These are phyloP conservation scores for Mortierella sp. DNA, from an alignment of 371 early-diverging fungal genomes.

Conservation along the genomic window DNA sequence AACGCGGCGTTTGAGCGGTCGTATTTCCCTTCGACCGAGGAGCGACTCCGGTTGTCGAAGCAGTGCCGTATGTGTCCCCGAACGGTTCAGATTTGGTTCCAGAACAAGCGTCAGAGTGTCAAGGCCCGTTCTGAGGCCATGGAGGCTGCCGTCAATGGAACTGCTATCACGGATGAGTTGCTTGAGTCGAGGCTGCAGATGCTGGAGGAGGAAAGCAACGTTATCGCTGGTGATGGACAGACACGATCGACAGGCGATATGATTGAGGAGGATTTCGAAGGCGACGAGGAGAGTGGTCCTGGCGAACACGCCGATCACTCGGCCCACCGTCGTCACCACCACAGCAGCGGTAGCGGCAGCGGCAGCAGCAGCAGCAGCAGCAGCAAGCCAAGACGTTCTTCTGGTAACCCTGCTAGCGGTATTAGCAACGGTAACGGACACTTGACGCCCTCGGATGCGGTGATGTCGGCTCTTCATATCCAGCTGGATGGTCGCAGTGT, in stretches of 20 bases:
- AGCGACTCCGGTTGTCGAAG: conserved; percentile 87
- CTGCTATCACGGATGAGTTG: conserved; percentile 7
- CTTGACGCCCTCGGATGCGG: conserved; percentile 46
- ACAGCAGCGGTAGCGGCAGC: neutral
- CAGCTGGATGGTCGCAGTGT: conserved; percentile 56
- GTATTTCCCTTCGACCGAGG: conserved; percentile 77
- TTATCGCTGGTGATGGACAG: conserved; percentile 26
- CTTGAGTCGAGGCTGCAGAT: conserved; percentile 19
- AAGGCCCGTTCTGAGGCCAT: conserved; percentile 60
- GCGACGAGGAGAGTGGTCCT: conserved; percentile 1
- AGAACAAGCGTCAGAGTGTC: conserved; percentile 85
- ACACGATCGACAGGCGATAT: conserved; percentile 39
- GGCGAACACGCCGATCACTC: neutral
- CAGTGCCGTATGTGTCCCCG: conserved; percentile 92
- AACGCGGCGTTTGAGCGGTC: conserved; percentile 69
- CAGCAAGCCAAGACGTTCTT: neutral
- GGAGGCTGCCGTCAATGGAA: conserved; percentile 42
- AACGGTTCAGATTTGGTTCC: conserved; percentile 96
- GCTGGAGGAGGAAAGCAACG: conserved; percentile 2
- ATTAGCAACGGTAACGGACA: conserved; percentile 22
- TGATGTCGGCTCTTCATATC: conserved; percentile 52
- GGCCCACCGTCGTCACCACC: neutral
- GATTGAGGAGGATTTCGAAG: conserved; percentile 20
- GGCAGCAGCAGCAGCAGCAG: neutral
- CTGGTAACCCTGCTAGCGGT: conserved; percentile 10